phyloP scores from a whole-genome alignment of 2,329 filamentous ascomycete genomes.

The Dothideomycetidae sp. region DNA sequence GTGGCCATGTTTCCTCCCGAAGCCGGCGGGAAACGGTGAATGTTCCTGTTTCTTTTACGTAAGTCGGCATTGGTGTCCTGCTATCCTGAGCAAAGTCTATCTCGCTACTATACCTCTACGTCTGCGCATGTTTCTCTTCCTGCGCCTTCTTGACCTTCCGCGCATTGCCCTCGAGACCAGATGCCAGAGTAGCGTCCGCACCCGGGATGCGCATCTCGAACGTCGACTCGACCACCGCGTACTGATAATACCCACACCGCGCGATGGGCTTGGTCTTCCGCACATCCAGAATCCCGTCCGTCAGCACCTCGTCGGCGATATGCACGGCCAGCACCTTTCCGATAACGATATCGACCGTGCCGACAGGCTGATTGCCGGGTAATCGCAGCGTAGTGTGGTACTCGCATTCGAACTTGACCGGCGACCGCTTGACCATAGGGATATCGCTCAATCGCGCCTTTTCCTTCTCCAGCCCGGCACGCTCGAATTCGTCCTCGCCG shows the following conservation, averaged over 20 bases:
- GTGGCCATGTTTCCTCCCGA: too few relatives aligned
- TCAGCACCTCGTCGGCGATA: constrained; percentile 41
- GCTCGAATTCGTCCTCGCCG: constrained; percentile 42
- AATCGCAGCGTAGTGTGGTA: constrained; percentile 41
- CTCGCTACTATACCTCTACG: too few relatives aligned
- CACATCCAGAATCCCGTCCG: constrained; percentile 41
- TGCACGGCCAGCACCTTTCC: constrained; percentile 44
- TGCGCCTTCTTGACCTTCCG: constrained; percentile 13
- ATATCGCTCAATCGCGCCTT: constrained; percentile 28
- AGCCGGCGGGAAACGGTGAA: too few relatives aligned
- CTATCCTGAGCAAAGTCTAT: too few relatives aligned
- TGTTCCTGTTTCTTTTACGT: too few relatives aligned
- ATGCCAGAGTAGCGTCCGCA: constrained; percentile 19
- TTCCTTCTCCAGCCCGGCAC: constrained; percentile 36
- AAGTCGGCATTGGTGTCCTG: too few relatives aligned
- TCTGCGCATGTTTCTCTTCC: too few relatives aligned
- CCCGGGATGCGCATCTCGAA: constrained; percentile 42
- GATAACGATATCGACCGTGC: constrained; percentile 43
- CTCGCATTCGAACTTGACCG: constrained; percentile 45
- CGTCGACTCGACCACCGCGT: constrained; percentile 39
- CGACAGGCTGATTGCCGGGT: constrained; percentile 44
- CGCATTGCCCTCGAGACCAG: constrained; percentile 22
- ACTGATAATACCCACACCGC: constrained; percentile 46
- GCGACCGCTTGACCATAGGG: constrained; percentile 40
- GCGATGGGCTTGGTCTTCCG: constrained; percentile 45